A percentile compares a stretch with the other conserved stretches of the same genome.
These are phyloP conservation scores for Grammothele lineata DNA, from an alignment of 768 basidiomycete genomes.

Conservation along the genomic window DNA sequence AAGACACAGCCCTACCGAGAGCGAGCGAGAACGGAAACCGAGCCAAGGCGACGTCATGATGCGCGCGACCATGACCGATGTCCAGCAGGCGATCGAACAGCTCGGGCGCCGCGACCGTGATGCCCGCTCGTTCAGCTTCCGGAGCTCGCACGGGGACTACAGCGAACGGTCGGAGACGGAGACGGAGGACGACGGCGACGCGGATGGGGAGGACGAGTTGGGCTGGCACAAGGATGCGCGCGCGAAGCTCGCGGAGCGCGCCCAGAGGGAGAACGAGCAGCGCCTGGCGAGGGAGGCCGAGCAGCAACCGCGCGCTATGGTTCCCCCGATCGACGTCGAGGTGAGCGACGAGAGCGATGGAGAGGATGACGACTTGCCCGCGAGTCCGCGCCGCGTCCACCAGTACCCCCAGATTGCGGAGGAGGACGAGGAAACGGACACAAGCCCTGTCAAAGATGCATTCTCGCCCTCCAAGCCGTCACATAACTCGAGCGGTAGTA, in stretches of 20 bases:
- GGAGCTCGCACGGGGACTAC: slow-evolving; percentile 52
- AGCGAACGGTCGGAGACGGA: slow-evolving; percentile 42
- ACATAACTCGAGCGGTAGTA: slow-evolving; percentile 12
- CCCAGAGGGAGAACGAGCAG: slow-evolving; percentile 58
- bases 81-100: slow-evolving; percentile 88
- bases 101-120: slow-evolving; percentile 58
- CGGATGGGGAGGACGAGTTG: slow-evolving; percentile 49
- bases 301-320: slow-evolving; percentile 32
- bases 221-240: slow-evolving; percentile 65
- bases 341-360: slow-evolving; percentile 80
- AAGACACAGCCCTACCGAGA: slow-evolving; percentile 17
- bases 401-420: slow-evolving; percentile 63
- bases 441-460: slow-evolving; percentile 4
- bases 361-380: slow-evolving; percentile 39
- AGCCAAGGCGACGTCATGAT: slow-evolving; percentile 67
- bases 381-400: slow-evolving; percentile 12
- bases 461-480: neutral
- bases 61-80: slow-evolving; percentile 86
- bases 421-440: slow-evolving; percentile 61
- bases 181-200: slow-evolving; percentile 47
- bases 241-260: slow-evolving; percentile 65
- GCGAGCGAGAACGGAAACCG: slow-evolving; percentile 20
- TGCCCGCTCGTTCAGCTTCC: slow-evolving; percentile 72
- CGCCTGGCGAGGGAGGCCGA: slow-evolving; percentile 44
- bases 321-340: slow-evolving; percentile 71